A percentile compares a stretch with the other conserved stretches of the same genome.
Evolutionary conservation across 495 filamentous ascomycete genomes (phyloP).

Genomic region (Trichoderma parareesei): DNA sequence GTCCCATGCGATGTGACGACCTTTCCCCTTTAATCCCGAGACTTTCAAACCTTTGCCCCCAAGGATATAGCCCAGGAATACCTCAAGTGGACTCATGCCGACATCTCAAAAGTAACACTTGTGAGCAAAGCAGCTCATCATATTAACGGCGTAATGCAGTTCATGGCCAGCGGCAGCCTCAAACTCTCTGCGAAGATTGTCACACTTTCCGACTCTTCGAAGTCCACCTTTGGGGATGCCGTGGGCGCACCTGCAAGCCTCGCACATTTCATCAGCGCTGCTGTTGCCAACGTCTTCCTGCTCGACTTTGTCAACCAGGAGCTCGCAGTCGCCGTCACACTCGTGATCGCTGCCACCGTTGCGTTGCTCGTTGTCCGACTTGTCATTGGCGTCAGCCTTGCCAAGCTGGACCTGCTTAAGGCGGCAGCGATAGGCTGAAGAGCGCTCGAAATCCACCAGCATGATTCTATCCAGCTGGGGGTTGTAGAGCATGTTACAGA

Average conservation of each 20-base stretch:
- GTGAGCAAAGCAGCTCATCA: background rate
- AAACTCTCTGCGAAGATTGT: background rate
- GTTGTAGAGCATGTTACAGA: background rate
- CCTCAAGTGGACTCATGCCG: no score
- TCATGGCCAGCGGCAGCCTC: background rate
- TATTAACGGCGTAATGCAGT: background rate
- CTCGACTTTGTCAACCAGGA: background rate
- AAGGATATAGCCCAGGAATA: no score
- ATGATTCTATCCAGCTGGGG: background rate
- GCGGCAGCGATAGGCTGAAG: background rate
- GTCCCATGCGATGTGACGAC: no score
- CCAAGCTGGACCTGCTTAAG: background rate
- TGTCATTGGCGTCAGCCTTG: background rate
- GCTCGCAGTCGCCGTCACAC: no score
- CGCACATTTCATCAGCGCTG: background rate
- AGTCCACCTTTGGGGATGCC: no score
- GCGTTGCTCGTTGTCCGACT: background rate
- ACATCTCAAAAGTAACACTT: no score
- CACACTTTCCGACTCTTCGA: background rate
- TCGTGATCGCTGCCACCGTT: no score
- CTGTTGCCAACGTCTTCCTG: background rate
- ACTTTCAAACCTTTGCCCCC: no score
- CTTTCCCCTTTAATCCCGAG: no score
- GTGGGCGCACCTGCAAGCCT: background rate
- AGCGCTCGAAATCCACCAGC: background rate